Evolutionary conservation across 2,329 filamentous ascomycete genomes (phyloP).

Genomic region (Drechslerella stenobrocha): DNA sequence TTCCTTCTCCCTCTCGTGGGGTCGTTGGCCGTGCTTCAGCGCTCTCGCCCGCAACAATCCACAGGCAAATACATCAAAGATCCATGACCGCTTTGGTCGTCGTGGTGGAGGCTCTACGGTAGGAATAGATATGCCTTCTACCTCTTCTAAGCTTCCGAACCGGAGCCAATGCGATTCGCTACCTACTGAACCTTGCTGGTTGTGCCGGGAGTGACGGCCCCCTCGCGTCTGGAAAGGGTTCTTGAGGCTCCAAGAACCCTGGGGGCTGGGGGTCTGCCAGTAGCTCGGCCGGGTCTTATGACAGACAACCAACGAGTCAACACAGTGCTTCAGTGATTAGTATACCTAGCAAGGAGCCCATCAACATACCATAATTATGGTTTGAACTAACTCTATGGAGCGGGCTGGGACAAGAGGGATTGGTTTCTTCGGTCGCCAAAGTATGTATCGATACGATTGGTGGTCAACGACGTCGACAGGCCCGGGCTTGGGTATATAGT

Average conservation of each 20-base stretch:
- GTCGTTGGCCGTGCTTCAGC: constrained; percentile 1
- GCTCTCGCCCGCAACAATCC: constrained; percentile 18
- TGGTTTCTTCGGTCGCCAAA: neutral
- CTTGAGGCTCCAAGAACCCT: constrained; percentile 27
- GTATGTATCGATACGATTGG: neutral
- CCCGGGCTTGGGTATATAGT: neutral
- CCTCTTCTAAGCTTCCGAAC: constrained; percentile 35
- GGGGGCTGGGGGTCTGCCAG: constrained; percentile 30
- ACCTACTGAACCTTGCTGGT: constrained; percentile 38
- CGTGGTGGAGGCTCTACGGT: constrained; percentile 12
- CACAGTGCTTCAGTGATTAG: neutral
- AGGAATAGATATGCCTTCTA: constrained; percentile 12
- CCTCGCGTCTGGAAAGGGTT: constrained; percentile 28
- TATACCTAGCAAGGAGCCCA: neutral
- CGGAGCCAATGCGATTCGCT: constrained; percentile 47
- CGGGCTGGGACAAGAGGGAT: neutral
- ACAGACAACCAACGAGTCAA: neutral
- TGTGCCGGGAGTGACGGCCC: constrained; percentile 22
- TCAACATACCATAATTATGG: constrained; percentile 3
- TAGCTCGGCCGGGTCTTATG: neutral
- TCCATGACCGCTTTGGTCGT: constrained; percentile 28
- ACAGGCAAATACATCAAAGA: constrained; percentile 33
- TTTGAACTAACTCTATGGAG: neutral
- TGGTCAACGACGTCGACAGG: constrained; percentile 2
- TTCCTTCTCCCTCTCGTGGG: neutral